Conservation (phyloP, 768 basidiomycete genomes). For the Cubamyces sp. region DNA sequence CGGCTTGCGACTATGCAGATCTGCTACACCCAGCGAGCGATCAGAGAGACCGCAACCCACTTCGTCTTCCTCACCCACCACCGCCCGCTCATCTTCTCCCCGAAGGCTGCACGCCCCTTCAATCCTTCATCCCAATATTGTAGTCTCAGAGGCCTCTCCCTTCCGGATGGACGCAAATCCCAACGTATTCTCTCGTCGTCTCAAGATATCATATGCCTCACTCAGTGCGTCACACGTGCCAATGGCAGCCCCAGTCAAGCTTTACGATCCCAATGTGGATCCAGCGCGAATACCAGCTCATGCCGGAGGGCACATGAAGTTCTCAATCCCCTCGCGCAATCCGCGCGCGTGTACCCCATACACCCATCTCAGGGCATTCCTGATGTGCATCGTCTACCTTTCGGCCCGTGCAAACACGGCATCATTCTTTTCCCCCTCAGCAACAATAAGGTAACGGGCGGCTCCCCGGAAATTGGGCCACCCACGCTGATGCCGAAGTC, state of each 20-base stretch:
- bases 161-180: slow-evolving; percentile 50
- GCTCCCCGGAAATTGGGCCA: slow-evolving; percentile 34
- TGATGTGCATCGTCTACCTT: slow-evolving; percentile 58
- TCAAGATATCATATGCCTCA: slow-evolving; percentile 61
- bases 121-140: slow-evolving; percentile 29
- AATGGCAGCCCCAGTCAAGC: slow-evolving; percentile 45
- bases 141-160: slow-evolving; percentile 49
- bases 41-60: slow-evolving; percentile 45
- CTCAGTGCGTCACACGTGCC: slow-evolving; percentile 43
- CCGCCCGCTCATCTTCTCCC: slow-evolving; percentile 41
- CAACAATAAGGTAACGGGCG: slow-evolving; percentile 47
- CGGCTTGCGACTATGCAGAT: slow-evolving; percentile 37
- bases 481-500: slow-evolving; percentile 59
- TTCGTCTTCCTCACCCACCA: slow-evolving; percentile 34
- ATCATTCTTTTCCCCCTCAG: slow-evolving; percentile 80
- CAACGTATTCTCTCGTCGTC: slow-evolving; percentile 73
- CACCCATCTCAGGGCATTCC: slow-evolving; percentile 40
- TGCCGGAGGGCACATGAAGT: slow-evolving; percentile 59
- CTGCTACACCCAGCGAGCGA: slow-evolving; percentile 50
- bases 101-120: slow-evolving; percentile 30
- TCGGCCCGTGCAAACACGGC: slow-evolving; percentile 90
- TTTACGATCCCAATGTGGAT: slow-evolving; percentile 77
- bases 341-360: slow-evolving; percentile 35
- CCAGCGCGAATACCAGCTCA: slow-evolving; percentile 56
- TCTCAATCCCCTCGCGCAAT: slow-evolving; percentile 48